These are phyloP conservation scores for Trichoderma sp. DNA, from an alignment of 2,329 filamentous ascomycete genomes.

Conservation along the genomic window DNA sequence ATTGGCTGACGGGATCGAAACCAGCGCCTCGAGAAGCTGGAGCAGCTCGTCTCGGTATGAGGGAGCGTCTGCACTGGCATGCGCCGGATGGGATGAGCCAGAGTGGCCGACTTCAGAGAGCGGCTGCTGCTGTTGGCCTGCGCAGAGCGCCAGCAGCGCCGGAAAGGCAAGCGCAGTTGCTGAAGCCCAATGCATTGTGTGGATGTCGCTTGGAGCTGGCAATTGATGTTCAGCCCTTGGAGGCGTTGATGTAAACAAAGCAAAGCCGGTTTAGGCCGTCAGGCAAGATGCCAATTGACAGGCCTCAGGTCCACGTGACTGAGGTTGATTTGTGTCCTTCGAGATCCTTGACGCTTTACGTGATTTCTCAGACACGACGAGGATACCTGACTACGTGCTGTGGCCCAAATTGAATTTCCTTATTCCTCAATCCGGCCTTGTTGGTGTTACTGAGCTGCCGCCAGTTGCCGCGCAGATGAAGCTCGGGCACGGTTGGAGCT, in stretches of 20 bases:
- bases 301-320: conserved; percentile 16
- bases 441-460: background rate
- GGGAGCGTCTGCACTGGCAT: conserved; percentile 32
- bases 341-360: background rate
- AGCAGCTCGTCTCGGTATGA: conserved; percentile 59
- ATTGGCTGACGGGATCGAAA: conserved; percentile 72
- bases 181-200: conserved; percentile 27
- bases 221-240: background rate
- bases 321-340: background rate
- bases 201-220: background rate
- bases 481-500: background rate
- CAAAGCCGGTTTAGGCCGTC: background rate
- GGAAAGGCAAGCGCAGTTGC: conserved; percentile 22
- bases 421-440: background rate
- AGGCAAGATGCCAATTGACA: background rate
- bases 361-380: background rate
- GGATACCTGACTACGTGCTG: too few relatives aligned
- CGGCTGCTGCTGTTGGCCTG: conserved; percentile 26
- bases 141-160: conserved; percentile 25
- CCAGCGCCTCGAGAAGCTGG: conserved; percentile 72
- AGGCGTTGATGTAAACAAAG: conserved; percentile 14
- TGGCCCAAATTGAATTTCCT: background rate
- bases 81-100: background rate
- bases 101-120: conserved; percentile 5
- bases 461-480: background rate